Evolutionary conservation across 1,284 basidiomycete genomes (phyloP), one percentile per base, ranked within the genome.

Genomic region (Rhodotorula sp.): DNA sequence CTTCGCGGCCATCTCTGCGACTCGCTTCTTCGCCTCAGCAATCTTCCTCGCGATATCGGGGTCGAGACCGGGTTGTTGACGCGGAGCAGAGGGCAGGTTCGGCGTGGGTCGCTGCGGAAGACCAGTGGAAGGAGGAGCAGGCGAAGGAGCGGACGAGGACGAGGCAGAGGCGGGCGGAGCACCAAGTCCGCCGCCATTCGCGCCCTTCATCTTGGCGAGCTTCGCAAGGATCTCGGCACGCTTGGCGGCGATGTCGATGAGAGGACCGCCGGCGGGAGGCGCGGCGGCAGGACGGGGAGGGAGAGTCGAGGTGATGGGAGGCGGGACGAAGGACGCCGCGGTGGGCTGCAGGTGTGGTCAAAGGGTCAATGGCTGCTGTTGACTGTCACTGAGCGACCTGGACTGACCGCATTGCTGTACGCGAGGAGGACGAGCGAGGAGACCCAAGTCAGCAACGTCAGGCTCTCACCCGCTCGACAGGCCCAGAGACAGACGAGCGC

Each of bases 1-100:
- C 62, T 62, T 69, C 13, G 73, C 74, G 22, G 72, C 69, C 74
- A 77, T 76, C n/a, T 69, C 68, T 44, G 77, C 74, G 15, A 77
- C 76, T 52, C 72, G 70, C 50, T 72, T 61, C 66, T 72, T 75
- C 22, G 76, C 76, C 55, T 78, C 77, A n/a, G 76, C 77, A n/a
- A 77, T 75, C 51, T 74, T 75, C 30, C 62, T 67, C 22, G 75
- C 73, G 24, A 75, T 56, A 22, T 69, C 69, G 0, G 67, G 65
- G 24, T 74, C 72, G 24, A 71, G 48, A 31, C 62, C 67, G 1
- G 70, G 62, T 50, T 46, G 51, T 30, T 70, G 62, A 7, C 54
- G 26, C 2, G 68, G 68, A 5, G 60, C 62, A 10, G 71, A 55
- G 16, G 73, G 67, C 28, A 54, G 44, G 18, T 47, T 50, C 16